Evolutionary conservation across 129 eudicot genomes (phyloP).

Genomic region (Flaveria linearis): DNA sequence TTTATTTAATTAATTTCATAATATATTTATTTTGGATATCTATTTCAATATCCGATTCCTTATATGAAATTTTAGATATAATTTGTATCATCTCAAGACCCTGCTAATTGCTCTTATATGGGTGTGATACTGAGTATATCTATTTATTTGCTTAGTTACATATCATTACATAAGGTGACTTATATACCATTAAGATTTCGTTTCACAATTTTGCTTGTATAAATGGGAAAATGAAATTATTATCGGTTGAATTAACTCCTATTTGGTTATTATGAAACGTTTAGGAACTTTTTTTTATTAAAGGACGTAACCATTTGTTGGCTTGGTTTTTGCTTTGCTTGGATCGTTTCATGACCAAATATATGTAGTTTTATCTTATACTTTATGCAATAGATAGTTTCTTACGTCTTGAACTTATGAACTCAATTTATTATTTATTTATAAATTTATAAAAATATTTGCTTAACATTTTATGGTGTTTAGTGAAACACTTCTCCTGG

Average conservation of each 20-base stretch:
- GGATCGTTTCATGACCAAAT: too few relatives aligned
- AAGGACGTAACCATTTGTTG: not conserved
- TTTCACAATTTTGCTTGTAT: not conserved
- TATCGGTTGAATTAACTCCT: not conserved
- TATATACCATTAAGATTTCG: not conserved
- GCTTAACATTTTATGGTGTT: not conserved
- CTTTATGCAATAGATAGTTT: too few relatives aligned
- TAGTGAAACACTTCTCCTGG: slow-evolving; percentile 13
- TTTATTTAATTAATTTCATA: too few relatives aligned
- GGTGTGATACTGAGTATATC: too few relatives aligned
- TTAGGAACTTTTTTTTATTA: not conserved
- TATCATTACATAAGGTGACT: not conserved
- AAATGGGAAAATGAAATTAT: not conserved
- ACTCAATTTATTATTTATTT: not conserved
- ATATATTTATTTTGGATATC: too few relatives aligned
- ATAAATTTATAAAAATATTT: not conserved
- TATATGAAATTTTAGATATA: too few relatives aligned
- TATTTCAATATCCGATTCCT: too few relatives aligned
- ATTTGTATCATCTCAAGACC: too few relatives aligned
- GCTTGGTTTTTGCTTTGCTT: too few relatives aligned
- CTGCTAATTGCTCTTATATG: too few relatives aligned
- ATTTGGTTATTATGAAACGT: not conserved
- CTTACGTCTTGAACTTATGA: not conserved
- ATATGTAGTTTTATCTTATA: too few relatives aligned
- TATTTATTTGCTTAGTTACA: too few relatives aligned